A percentile compares a stretch with the other conserved stretches of the same genome.
Conservation (phyloP, 257 asterid genomes). For the Gentiana straminea region DNA sequence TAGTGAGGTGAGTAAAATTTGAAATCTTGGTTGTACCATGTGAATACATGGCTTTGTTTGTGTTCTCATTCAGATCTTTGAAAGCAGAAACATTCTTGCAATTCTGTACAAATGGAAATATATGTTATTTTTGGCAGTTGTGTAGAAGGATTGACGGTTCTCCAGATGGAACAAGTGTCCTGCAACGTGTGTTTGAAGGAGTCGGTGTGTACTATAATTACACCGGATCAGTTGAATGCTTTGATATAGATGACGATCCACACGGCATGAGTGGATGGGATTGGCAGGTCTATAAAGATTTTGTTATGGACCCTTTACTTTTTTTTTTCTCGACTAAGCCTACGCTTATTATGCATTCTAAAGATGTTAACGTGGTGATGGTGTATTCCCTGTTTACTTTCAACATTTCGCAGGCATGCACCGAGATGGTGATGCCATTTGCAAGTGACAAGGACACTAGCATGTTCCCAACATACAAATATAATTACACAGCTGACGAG, state of each 20-base stretch:
- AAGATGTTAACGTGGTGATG: background rate
- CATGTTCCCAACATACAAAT: slow-evolving; percentile 67
- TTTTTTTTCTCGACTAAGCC: background rate
- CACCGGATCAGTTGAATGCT: slow-evolving; percentile 64
- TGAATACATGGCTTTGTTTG: too few species aligned
- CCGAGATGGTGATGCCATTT: slow-evolving; percentile 91
- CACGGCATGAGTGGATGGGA: slow-evolving; percentile 93
- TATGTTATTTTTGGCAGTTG: slow-evolving; percentile 32
- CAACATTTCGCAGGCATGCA: slow-evolving; percentile 56
- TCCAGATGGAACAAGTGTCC: slow-evolving; percentile 46
- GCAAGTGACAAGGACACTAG: slow-evolving; percentile 45
- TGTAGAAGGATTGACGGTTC: slow-evolving; percentile 63
- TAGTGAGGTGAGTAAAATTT: too few species aligned
- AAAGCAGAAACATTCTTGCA: too few species aligned
- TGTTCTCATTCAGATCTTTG: too few species aligned
- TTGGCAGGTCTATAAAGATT: slow-evolving; percentile 60
- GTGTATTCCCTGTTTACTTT: slow-evolving; percentile 7
- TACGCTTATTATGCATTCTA: too few species aligned
- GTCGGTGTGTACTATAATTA: slow-evolving; percentile 72
- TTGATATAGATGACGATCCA: slow-evolving; percentile 73
- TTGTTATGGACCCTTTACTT: too few species aligned
- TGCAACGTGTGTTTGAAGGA: slow-evolving; percentile 67
- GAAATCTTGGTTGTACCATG: too few species aligned
- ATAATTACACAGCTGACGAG: slow-evolving; percentile 35
- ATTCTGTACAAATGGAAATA: background rate